Conservation (phyloP, 2,329 filamentous ascomycete genomes). For the Cladosporium sp. region DNA sequence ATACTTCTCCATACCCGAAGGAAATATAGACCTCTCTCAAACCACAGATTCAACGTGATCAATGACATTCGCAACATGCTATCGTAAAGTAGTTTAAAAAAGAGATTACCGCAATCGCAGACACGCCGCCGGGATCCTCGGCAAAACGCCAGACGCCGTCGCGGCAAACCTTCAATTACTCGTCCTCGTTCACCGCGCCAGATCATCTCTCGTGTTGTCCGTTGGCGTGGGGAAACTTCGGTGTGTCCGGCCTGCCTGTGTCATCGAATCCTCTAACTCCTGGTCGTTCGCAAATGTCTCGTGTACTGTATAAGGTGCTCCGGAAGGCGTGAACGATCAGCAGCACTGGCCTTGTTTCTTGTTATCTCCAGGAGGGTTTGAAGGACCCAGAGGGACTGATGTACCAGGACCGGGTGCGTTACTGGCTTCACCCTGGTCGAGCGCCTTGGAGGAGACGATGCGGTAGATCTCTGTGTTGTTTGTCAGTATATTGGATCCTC, state of each 20-base stretch:
- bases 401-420: slow-evolving; percentile 74
- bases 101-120: slow-evolving; percentile 18
- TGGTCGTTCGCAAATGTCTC: slow-evolving; percentile 11
- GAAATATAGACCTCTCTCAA: neutral
- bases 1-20: neutral
- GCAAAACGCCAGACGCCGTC: slow-evolving; percentile 20
- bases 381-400: slow-evolving; percentile 80
- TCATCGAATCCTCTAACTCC: slow-evolving; percentile 16
- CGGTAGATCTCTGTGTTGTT: slow-evolving; percentile 79
- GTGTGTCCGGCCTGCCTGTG: neutral
- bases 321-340: slow-evolving; percentile 45
- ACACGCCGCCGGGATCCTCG: slow-evolving; percentile 3
- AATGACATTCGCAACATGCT: slow-evolving; percentile 21
- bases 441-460: slow-evolving; percentile 96
- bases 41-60: slow-evolving; percentile 15
- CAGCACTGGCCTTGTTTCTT: slow-evolving; percentile 82
- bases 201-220: neutral
- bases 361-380: slow-evolving; percentile 78
- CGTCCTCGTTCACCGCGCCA: neutral
- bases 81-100: slow-evolving; percentile 18
- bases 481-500: neutral
- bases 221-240: neutral
- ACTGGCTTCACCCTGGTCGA: slow-evolving; percentile 82
- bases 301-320: slow-evolving; percentile 11
- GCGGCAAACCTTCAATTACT: slow-evolving; percentile 17